phyloP scores from a whole-genome alignment of 2,329 filamentous ascomycete genomes.

The Conoideocrella luteorostrata region DNA sequence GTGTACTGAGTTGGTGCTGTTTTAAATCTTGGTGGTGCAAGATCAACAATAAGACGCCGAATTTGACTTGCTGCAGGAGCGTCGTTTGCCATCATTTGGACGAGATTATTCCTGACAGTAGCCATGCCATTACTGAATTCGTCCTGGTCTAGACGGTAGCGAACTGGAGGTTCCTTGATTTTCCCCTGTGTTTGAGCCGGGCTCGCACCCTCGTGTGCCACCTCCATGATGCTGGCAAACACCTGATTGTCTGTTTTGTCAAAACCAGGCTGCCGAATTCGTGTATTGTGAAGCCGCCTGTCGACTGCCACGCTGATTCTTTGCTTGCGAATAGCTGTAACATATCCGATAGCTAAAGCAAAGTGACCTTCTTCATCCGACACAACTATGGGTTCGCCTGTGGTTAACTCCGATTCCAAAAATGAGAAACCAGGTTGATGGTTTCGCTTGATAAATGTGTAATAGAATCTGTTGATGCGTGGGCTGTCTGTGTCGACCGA shows the following conservation, averaged over 20 bases:
- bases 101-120: conserved; percentile 84
- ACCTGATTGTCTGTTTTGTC: conserved; percentile 71
- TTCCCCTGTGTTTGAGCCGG: conserved; percentile 45
- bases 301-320: conserved; percentile 86
- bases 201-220: conserved; percentile 49
- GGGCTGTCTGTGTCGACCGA: conserved; percentile 61
- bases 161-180: conserved; percentile 48
- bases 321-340: conserved; percentile 67
- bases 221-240: conserved; percentile 89
- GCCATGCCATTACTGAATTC: conserved; percentile 99
- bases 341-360: conserved; percentile 86
- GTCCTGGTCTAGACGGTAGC: conserved; percentile 90
- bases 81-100: conserved; percentile 82
- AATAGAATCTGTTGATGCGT: conserved; percentile 88
- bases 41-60: conserved; percentile 73
- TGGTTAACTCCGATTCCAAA: conserved; percentile 76
- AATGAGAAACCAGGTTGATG: conserved; percentile 66
- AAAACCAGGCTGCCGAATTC: conserved; percentile 70
- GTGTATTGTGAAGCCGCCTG: conserved; percentile 78
- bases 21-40: conserved; percentile 68
- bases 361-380: conserved; percentile 95
- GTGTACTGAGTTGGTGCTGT: conserved; percentile 55
- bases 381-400: conserved; percentile 91
- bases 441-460: conserved; percentile 72
- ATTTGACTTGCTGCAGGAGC: conserved; percentile 65